A percentile compares a stretch with the other conserved stretches of the same genome.
Conservation (phyloP, 2,329 filamentous ascomycete species). For the Cladosporium phlei region DNA sequence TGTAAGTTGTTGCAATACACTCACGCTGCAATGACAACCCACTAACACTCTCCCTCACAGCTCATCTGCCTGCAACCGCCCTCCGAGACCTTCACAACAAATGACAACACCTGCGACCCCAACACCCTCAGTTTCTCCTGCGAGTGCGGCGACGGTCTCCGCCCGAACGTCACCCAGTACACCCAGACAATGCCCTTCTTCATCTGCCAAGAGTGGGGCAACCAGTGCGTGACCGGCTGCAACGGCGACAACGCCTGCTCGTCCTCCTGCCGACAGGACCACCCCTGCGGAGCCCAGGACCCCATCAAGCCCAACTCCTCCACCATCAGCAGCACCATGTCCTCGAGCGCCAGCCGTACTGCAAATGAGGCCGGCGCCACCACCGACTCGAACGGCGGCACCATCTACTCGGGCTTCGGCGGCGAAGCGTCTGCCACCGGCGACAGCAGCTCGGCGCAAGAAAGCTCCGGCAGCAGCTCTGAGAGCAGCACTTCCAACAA, state of each 20-base stretch:
- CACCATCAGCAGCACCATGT: slow-evolving; percentile 42
- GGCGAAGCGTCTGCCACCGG: slow-evolving; percentile 28
- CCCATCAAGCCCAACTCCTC: slow-evolving; percentile 58
- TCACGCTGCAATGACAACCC: background rate
- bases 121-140: slow-evolving; percentile 65
- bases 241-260: slow-evolving; percentile 54
- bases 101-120: slow-evolving; percentile 63
- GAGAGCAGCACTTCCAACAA: slow-evolving; percentile 21
- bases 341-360: slow-evolving; percentile 33
- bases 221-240: slow-evolving; percentile 56
- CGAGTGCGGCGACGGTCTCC: slow-evolving; percentile 61
- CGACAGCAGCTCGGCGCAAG: background rate
- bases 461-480: slow-evolving; percentile 12
- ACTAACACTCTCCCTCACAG: slow-evolving; percentile 1
- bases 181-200: slow-evolving; percentile 74
- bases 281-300: slow-evolving; percentile 68
- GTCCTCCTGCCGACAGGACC: slow-evolving; percentile 56
- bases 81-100: slow-evolving; percentile 42
- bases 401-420: slow-evolving; percentile 44
- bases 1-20: slow-evolving; percentile 25
- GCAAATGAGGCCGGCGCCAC: slow-evolving; percentile 32
- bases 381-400: slow-evolving; percentile 28
- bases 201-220: slow-evolving; percentile 67
- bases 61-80: slow-evolving; percentile 62
- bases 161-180: slow-evolving; percentile 72